A percentile compares a stretch with the other conserved stretches of the same genome.
phyloP scores from a whole-genome alignment of 192 early-diverging fungal genomes.

The Coemansia sp. region DNA sequence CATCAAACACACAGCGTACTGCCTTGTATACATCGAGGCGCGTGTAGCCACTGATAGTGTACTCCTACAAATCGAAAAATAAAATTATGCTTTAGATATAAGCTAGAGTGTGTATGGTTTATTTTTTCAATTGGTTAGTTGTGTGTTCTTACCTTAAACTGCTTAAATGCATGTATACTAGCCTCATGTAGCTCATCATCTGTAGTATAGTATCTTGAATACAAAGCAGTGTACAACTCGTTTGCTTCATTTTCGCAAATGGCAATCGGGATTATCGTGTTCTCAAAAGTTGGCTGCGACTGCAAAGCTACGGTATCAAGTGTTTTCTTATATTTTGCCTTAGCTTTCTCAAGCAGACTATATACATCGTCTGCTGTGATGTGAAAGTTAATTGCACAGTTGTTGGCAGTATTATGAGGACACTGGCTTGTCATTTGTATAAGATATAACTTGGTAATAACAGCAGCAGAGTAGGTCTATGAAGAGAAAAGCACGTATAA shows the following conservation, averaged over 20 bases:
- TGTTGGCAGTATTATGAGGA: not conserved
- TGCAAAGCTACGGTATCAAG: conserved; percentile 20
- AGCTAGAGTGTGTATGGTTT: too few relatives aligned
- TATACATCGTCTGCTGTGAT: not conserved
- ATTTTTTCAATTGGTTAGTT: too few relatives aligned
- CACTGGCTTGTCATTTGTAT: not conserved
- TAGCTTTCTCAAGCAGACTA: not conserved
- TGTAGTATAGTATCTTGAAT: conserved; percentile 15
- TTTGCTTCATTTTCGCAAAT: conserved; percentile 13
- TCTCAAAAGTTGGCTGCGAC: conserved; percentile 26
- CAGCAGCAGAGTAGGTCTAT: too few relatives aligned
- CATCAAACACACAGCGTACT: conserved; percentile 45
- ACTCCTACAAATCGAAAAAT: too few relatives aligned
- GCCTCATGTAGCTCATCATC: conserved; percentile 61
- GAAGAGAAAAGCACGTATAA: too few relatives aligned
- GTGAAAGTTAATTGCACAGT: not conserved
- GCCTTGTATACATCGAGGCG: conserved; percentile 58
- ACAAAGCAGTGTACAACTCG: not conserved
- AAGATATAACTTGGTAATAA: not conserved
- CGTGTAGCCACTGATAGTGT: conserved; percentile 57
- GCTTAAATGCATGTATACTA: conserved; percentile 54
- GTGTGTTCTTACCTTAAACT: conserved; percentile 10
- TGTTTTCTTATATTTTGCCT: not conserved
- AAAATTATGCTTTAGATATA: too few relatives aligned
- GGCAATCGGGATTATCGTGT: conserved; percentile 27